Conservation (phyloP, 2,329 filamentous ascomycete genomes). For the Ascochyta rabiei region DNA sequence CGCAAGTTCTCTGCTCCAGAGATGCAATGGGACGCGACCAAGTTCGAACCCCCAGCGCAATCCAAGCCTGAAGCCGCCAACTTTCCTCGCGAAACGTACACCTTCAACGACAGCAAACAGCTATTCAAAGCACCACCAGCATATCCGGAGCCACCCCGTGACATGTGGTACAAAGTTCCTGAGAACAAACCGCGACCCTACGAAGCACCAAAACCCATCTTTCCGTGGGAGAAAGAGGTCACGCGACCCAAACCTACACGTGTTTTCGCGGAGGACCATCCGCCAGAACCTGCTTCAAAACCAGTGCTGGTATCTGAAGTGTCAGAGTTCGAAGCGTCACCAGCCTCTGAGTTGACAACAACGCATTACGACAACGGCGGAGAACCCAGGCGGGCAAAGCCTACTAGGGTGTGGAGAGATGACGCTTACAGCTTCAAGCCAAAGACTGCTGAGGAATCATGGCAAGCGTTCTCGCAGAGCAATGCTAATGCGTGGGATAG, state of each 20-base stretch:
- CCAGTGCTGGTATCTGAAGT: conserved; percentile 33
- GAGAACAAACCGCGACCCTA: conserved; percentile 61
- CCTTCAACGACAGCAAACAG: conserved; percentile 77
- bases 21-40: conserved; percentile 67
- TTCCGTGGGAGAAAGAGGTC: conserved; percentile 84
- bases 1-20: conserved; percentile 63
- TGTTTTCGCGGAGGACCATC: conserved; percentile 66
- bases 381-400: conserved; percentile 11
- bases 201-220: conserved; percentile 71
- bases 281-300: conserved; percentile 48
- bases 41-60: conserved; percentile 60
- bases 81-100: conserved; percentile 78
- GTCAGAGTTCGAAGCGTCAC: conserved; percentile 32
- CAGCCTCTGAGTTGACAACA: conserved; percentile 38
- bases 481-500: conserved; percentile 87
- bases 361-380: conserved; percentile 36
- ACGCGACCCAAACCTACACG: conserved; percentile 68
- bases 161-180: conserved; percentile 89
- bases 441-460: conserved; percentile 60
- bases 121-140: conserved; percentile 77
- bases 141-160: conserved; percentile 82
- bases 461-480: conserved; percentile 73
- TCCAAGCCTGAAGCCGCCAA: conserved; percentile 85
- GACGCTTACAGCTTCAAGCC: conserved; percentile 19
- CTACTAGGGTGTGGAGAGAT: conserved; percentile 14